These are phyloP conservation scores for Cladosporium sp. DNA, from an alignment of 2,329 filamentous ascomycete species.

Conservation along the genomic window DNA sequence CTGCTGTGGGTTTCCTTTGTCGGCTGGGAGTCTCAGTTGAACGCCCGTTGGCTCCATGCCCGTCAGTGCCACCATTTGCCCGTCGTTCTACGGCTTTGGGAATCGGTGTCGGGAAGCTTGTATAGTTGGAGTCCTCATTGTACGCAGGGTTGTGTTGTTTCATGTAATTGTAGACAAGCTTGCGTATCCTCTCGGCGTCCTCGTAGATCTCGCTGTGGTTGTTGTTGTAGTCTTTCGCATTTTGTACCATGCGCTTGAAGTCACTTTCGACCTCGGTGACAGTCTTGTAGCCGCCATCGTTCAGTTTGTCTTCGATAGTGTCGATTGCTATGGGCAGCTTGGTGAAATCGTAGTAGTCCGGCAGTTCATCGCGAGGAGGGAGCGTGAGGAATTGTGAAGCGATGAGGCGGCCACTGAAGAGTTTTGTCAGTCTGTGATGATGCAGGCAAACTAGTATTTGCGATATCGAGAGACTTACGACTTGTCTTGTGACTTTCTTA, in stretches of 20 bases:
- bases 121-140: conserved; percentile 57
- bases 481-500: conserved; percentile 74
- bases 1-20: conserved; percentile 2
- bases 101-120: conserved; percentile 66
- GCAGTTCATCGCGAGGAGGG: conserved; percentile 45
- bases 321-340: conserved; percentile 73
- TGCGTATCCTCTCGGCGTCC: conserved; percentile 80
- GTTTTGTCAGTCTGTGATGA: conserved; percentile 9
- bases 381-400: conserved; percentile 69
- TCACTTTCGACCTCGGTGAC: conserved; percentile 75
- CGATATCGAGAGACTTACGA: conserved; percentile 49
- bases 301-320: conserved; percentile 68
- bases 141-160: conserved; percentile 81
- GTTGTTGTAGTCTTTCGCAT: conserved; percentile 78
- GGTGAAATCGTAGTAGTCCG: conserved; percentile 72
- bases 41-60: conserved; percentile 11
- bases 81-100: conserved; percentile 38
- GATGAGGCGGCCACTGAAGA: conserved; percentile 61
- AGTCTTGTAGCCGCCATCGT: conserved; percentile 59
- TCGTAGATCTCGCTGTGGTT: conserved; percentile 67
- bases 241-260: conserved; percentile 79
- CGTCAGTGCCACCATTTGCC: conserved; percentile 24
- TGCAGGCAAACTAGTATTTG: too few relatives aligned
- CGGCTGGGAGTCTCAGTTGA: conserved; percentile 5
- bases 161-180: conserved; percentile 84